A percentile compares a stretch with the other conserved stretches of the same genome.
phyloP scores from a whole-genome alignment of 2,329 filamentous ascomycete species.

The Escovopsis weberi region DNA sequence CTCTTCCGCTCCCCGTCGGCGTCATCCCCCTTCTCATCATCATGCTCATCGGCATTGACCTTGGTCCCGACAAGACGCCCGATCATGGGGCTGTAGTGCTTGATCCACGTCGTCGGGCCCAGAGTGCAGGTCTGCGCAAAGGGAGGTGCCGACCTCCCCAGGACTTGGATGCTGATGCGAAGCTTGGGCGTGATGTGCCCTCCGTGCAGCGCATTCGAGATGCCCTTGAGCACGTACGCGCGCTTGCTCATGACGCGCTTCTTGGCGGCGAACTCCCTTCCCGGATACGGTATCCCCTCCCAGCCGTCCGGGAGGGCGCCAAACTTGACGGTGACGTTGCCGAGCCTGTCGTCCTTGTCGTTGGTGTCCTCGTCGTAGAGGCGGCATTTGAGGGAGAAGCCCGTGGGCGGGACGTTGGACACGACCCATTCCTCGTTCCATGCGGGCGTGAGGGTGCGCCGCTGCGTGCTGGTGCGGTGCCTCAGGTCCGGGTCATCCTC shows the following conservation, averaged over 20 bases:
- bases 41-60: slow-evolving; percentile 44
- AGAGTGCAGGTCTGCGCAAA: slow-evolving; percentile 63
- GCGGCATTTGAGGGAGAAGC: slow-evolving; percentile 73
- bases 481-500: slow-evolving; percentile 70
- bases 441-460: slow-evolving; percentile 54
- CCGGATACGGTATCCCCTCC: slow-evolving; percentile 47
- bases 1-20: slow-evolving; percentile 32
- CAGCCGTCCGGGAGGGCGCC: slow-evolving; percentile 47
- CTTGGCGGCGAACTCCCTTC: slow-evolving; percentile 53
- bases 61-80: slow-evolving; percentile 65
- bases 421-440: slow-evolving; percentile 86
- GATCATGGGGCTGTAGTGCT: slow-evolving; percentile 80
- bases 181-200: slow-evolving; percentile 57
- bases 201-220: slow-evolving; percentile 47
- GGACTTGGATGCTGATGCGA: slow-evolving; percentile 58
- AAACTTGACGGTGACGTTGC: slow-evolving; percentile 64
- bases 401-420: slow-evolving; percentile 66
- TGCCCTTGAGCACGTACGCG: slow-evolving; percentile 61
- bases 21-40: slow-evolving; percentile 18
- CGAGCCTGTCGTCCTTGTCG: slow-evolving; percentile 75
- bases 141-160: slow-evolving; percentile 59
- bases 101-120: slow-evolving; percentile 60
- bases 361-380: slow-evolving; percentile 83
- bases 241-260: slow-evolving; percentile 79
- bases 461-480: slow-evolving; percentile 63